phyloP scores from a whole-genome alignment of 164 flowering plant genomes.

The Malania oleifera region DNA sequence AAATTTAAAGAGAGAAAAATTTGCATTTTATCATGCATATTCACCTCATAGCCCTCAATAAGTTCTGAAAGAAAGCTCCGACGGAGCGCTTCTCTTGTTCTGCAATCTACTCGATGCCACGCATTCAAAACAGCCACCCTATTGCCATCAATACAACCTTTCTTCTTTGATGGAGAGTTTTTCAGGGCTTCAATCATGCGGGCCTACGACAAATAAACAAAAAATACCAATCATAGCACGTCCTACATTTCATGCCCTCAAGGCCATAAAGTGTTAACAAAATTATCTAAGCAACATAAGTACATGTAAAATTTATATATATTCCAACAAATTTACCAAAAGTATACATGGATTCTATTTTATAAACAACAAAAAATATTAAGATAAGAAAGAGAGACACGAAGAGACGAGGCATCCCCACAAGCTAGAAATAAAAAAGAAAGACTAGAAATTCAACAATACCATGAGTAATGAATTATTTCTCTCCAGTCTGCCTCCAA shows the following conservation, averaged over 20 bases:
- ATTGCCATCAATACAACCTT: slow-evolving; percentile 44
- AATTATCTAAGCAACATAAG: neutral
- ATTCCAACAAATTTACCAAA: slow-evolving; percentile 1
- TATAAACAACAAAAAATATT: too few species aligned
- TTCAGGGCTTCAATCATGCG: slow-evolving; percentile 40
- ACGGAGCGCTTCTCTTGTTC: slow-evolving; percentile 82
- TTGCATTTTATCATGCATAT: neutral
- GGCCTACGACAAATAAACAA: slow-evolving; percentile 28
- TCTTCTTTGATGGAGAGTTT: slow-evolving; percentile 35
- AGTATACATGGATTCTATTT: too few species aligned
- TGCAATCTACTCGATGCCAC: slow-evolving; percentile 80
- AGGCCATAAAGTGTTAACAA: neutral
- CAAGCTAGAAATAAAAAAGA: too few species aligned
- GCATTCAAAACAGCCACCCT: slow-evolving; percentile 73
- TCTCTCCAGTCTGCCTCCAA: too few species aligned
- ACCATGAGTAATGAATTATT: too few species aligned
- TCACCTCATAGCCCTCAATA: slow-evolving; percentile 73
- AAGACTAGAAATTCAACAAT: too few species aligned
- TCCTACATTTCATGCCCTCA: slow-evolving; percentile 16
- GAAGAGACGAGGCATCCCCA: too few species aligned
- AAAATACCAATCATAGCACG: slow-evolving; percentile 23
- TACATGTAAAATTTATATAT: neutral
- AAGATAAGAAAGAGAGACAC: too few species aligned
- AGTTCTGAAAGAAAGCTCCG: slow-evolving; percentile 72
- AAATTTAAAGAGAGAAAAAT: neutral